Evolutionary conservation across 495 filamentous ascomycete genomes (phyloP).

Genomic region (Talaromyces borbonicus): DNA sequence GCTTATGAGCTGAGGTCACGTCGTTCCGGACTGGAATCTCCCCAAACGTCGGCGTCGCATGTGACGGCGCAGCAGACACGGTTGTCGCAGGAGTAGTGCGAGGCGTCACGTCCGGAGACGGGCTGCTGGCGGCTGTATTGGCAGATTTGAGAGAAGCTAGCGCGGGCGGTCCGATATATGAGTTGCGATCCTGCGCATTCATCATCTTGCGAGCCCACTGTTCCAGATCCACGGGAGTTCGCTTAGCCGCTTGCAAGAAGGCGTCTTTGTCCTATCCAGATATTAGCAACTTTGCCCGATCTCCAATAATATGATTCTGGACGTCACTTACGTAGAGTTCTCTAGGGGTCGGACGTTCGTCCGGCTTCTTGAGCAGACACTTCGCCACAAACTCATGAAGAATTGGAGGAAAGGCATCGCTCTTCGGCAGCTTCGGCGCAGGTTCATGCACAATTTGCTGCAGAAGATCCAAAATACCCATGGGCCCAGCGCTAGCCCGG

Average conservation of each 20-base stretch:
- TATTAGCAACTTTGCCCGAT: not conserved
- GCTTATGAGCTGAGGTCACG: conserved; percentile 16
- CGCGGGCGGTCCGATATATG: conserved; percentile 62
- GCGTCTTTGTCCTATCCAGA: conserved; percentile 70
- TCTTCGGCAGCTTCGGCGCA: conserved; percentile 85
- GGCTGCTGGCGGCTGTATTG: conserved; percentile 4
- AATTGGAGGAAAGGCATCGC: conserved; percentile 89
- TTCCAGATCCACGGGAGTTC: conserved; percentile 82
- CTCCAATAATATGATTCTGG: too few species aligned
- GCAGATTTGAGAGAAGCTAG: conserved; percentile 31
- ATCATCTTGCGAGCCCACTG: conserved; percentile 87
- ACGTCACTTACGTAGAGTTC: conserved; percentile 55
- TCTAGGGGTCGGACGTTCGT: conserved; percentile 80
- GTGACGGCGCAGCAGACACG: conserved; percentile 24
- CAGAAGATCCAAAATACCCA: conserved; percentile 90
- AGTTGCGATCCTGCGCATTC: conserved; percentile 84
- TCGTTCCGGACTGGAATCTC: conserved; percentile 51
- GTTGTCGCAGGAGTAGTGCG: conserved; percentile 42
- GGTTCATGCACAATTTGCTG: conserved; percentile 98
- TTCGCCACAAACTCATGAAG: conserved; percentile 95
- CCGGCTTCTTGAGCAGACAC: conserved; percentile 81
- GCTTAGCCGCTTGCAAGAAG: conserved; percentile 89
- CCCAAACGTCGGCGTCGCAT: conserved; percentile 51
- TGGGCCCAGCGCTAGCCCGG: conserved; percentile 61
- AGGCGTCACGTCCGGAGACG: conserved; percentile 17